Base-by-base conservation (phyloP, 192 early-diverging fungal genomes). In the Umbelopsis sp. region DNA sequence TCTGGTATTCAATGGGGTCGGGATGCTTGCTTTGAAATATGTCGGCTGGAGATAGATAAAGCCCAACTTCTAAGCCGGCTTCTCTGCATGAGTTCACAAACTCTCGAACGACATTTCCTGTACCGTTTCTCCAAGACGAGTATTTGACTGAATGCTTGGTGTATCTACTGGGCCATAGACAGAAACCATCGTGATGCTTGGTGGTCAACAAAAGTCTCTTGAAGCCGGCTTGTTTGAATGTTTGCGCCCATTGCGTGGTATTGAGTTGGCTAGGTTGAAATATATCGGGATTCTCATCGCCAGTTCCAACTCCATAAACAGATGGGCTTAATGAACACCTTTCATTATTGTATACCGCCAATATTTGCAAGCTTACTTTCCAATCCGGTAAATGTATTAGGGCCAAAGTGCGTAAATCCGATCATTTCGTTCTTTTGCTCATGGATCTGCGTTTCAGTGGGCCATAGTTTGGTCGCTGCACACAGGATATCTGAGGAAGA, bases 361-460 rank as follows among this genome's bases (percentile, higher is more conserved):
- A 52, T 52, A 52, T 25, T 27, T n/a, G 20, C 21, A 27, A 27
- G 27, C 25, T 61, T 61, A 61, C 55, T 61, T 33, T 61, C 55
- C 23, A 61, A 25, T 0, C 55, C 55, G 18, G 55, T 61, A 16
- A 35, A 61, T 1, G 55, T 61, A 30, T 61, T 61, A 11, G 33
- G 27, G 5, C 55, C 55, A 25, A 61, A 61, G n/a, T 61, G 55
- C 0, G 55, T 61, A 35, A 61, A 61, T 6, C 55, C 55, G 30
- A 61, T 61, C 55, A 61, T 61, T n/a, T 61, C 55, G 30, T 61
- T 61, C 55, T 61, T 33, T n/a, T 61, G 55, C 7, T 61, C 55
- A 25, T 61, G 55, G 9, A 61, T 12, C 30, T 61, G 55, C 7
- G 55, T 33, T 35, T 11, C 55, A 27, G 55, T 61, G 0, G 55